These are phyloP conservation scores for Blastomyces parvus DNA, from an alignment of 2,329 filamentous ascomycete genomes.

Conservation along the genomic window DNA sequence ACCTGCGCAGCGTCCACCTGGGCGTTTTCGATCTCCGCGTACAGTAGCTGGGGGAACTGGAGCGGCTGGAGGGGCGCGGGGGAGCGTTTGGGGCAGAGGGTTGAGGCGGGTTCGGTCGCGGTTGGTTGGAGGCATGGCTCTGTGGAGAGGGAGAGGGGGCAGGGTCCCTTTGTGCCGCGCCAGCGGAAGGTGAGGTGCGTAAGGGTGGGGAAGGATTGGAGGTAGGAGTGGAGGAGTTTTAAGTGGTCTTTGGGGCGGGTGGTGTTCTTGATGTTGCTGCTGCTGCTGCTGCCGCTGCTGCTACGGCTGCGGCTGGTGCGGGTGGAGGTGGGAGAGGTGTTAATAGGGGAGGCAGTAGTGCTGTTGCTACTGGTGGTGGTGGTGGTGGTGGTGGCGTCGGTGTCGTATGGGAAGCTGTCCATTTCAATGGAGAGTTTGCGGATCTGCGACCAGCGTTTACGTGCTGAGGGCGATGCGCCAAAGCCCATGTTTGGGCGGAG, in stretches of 20 bases:
- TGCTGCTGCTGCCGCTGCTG: neutral
- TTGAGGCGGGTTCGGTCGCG: conserved; percentile 28
- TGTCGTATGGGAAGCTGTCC: conserved; percentile 53
- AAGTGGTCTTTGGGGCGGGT: conserved; percentile 52
- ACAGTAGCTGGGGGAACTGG: conserved; percentile 56
- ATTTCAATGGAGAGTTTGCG: conserved; percentile 62
- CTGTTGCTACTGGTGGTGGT: too few relatives aligned
- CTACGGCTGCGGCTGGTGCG: neutral
- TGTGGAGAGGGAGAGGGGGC: conserved; percentile 59
- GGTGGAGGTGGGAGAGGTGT: neutral
- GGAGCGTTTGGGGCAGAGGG: conserved; percentile 23
- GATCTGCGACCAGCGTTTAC: conserved; percentile 68
- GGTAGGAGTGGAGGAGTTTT: conserved; percentile 72
- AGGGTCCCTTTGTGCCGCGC: conserved; percentile 62
- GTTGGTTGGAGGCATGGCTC: conserved; percentile 58
- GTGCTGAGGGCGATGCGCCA: conserved; percentile 62
- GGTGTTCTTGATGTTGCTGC: neutral
- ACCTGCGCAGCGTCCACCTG: conserved; percentile 63
- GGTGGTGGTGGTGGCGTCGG: conserved; percentile 31
- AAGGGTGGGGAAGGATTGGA: conserved; percentile 58
- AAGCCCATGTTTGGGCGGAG: conserved; percentile 65
- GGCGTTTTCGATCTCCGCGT: conserved; percentile 63
- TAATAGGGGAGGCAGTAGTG: neutral
- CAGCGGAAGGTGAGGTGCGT: conserved; percentile 69
- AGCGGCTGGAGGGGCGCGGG: conserved; percentile 46